These are phyloP conservation scores for Microcyclospora pomicola DNA, from an alignment of 2,329 filamentous ascomycete species.

Conservation along the genomic window DNA sequence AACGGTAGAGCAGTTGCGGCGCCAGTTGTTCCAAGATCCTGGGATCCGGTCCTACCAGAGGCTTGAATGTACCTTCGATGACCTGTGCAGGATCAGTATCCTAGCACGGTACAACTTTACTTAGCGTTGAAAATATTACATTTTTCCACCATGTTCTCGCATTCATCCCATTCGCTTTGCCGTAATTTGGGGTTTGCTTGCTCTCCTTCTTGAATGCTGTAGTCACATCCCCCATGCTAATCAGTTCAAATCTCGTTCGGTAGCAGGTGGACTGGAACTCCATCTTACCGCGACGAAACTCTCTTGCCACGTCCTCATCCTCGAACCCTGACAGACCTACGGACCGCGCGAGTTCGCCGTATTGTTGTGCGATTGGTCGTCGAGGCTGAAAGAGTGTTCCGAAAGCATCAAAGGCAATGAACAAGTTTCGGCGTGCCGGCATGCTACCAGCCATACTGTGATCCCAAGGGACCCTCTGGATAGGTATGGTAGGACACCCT, in stretches of 20 bases:
- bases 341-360: slow-evolving; percentile 37
- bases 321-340: slow-evolving; percentile 35
- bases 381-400: slow-evolving; percentile 48
- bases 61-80: slow-evolving; percentile 40
- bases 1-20: slow-evolving; percentile 37
- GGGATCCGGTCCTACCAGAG: slow-evolving; percentile 19
- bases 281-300: slow-evolving; percentile 26
- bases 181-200: slow-evolving; percentile 44
- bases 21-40: slow-evolving; percentile 27
- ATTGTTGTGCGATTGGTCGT: slow-evolving; percentile 38
- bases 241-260: background rate
- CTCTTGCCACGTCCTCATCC: slow-evolving; percentile 27
- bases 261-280: background rate
- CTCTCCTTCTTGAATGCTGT: slow-evolving; percentile 36
- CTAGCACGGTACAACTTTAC: background rate
- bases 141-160: slow-evolving; percentile 47
- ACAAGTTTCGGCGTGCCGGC: slow-evolving; percentile 27
- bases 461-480: no score
- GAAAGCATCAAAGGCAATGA: slow-evolving; percentile 51
- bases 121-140: slow-evolving; percentile 24
- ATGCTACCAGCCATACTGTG: no score
- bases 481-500: no score
- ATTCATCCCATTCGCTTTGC: slow-evolving; percentile 37
- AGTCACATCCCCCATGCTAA: background rate
- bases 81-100: slow-evolving; percentile 24